A percentile compares a stretch with the other conserved stretches of the same genome.
Conservation (phyloP, 345 rosid species). For the Linum usitatissimum region DNA sequence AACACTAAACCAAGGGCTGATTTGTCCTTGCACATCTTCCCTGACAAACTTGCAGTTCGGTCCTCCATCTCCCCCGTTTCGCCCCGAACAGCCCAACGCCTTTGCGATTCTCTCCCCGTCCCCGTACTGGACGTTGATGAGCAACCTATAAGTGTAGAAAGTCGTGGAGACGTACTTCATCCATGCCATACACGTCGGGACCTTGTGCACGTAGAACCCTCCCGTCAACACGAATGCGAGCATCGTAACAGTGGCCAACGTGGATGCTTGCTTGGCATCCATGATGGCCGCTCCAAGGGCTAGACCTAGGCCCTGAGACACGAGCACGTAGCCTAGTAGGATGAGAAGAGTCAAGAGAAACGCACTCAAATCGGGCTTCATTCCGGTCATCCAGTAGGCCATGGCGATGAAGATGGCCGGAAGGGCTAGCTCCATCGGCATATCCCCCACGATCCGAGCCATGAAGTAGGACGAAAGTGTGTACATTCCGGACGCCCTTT, state of each 20-base stretch:
- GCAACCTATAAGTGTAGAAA: slow-evolving; percentile 56
- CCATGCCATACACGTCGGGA: slow-evolving; percentile 68
- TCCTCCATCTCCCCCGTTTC: slow-evolving; percentile 1
- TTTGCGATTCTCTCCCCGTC: slow-evolving; percentile 34
- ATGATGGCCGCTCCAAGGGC: slow-evolving; percentile 74
- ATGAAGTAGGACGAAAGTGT: slow-evolving; percentile 81
- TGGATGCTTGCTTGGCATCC: slow-evolving; percentile 90
- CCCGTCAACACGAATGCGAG: slow-evolving; percentile 77
- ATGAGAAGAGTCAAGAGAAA: slow-evolving; percentile 49
- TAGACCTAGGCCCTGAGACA: slow-evolving; percentile 80
- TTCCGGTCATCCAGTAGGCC: slow-evolving; percentile 76
- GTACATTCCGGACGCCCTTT: slow-evolving; percentile 87
- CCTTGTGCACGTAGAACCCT: slow-evolving; percentile 76
- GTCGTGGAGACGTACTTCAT: slow-evolving; percentile 67
- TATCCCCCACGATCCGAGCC: slow-evolving; percentile 71
- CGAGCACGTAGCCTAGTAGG: slow-evolving; percentile 64
- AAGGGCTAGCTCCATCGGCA: slow-evolving; percentile 86
- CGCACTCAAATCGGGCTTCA: slow-evolving; percentile 41
- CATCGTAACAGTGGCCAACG: slow-evolving; percentile 73
- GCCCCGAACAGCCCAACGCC: slow-evolving; percentile 37
- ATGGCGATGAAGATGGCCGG: slow-evolving; percentile 55
- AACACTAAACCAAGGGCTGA: slow-evolving; percentile 36
- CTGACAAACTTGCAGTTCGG: slow-evolving; percentile 49
- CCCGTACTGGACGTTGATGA: slow-evolving; percentile 59
- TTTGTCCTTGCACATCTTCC: slow-evolving; percentile 57